Conservation (phyloP, 2,329 filamentous ascomycete genomes). For the Eutypella sp. region DNA sequence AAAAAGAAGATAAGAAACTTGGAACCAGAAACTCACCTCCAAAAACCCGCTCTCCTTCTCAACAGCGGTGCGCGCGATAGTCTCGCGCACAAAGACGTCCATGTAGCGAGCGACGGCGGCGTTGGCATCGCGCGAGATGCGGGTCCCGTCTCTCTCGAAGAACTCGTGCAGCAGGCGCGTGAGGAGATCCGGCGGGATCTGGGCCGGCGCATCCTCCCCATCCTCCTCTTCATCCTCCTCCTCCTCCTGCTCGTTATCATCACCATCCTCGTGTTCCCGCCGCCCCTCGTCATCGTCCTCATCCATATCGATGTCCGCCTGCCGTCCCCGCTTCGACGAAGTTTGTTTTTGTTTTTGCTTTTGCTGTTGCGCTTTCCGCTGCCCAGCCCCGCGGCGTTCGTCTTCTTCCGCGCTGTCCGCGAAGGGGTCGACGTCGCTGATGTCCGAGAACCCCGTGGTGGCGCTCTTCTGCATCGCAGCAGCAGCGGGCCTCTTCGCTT, state of each 20-base stretch:
- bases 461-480: slow-evolving; percentile 5
- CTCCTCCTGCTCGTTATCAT: slow-evolving; percentile 19
- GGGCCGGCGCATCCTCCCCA: slow-evolving; percentile 34
- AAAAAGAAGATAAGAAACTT: background rate
- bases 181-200: slow-evolving; percentile 69
- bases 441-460: slow-evolving; percentile 9
- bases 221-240: slow-evolving; percentile 27
- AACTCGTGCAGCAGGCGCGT: slow-evolving; percentile 73
- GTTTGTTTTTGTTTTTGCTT: slow-evolving; percentile 11
- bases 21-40: slow-evolving; percentile 62
- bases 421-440: slow-evolving; percentile 22
- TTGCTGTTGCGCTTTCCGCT: slow-evolving; percentile 2
- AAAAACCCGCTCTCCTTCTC: slow-evolving; percentile 67
- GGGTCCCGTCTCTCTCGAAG: slow-evolving; percentile 67
- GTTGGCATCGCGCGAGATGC: slow-evolving; percentile 74
- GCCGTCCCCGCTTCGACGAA: background rate
- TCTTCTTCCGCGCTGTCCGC: slow-evolving; percentile 18
- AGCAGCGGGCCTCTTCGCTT: background rate
- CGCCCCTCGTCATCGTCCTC: background rate
- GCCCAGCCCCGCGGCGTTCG: slow-evolving; percentile 6
- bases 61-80: slow-evolving; percentile 71
- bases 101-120: slow-evolving; percentile 76
- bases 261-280: slow-evolving; percentile 17
- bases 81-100: slow-evolving; percentile 86
- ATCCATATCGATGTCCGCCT: slow-evolving; percentile 13